Percentiles rank a stretch among this genome's conserved stretches.
Evolutionary conservation across 2,329 filamentous ascomycete species (phyloP).

Genomic region (Xylaria sp.): DNA sequence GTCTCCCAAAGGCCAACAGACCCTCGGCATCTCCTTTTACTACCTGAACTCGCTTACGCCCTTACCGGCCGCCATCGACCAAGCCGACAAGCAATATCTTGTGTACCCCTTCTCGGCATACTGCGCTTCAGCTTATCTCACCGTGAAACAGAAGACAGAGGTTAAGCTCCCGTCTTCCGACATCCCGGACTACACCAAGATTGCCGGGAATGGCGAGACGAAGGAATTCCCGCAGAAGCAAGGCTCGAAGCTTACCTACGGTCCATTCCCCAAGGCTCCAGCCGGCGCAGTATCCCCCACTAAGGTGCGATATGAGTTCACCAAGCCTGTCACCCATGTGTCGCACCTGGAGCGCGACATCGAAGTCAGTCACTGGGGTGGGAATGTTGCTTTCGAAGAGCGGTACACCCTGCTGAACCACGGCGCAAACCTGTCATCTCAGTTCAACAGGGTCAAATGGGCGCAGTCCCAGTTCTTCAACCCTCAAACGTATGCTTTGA

Average conservation of each 20-base stretch:
- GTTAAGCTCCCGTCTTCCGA: conserved; percentile 80
- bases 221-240: conserved; percentile 72
- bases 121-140: conserved; percentile 79
- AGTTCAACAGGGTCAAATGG: conserved; percentile 79
- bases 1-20: conserved; percentile 75
- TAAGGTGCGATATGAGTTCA: conserved; percentile 90
- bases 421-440: conserved; percentile 73
- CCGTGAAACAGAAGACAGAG: conserved; percentile 94
- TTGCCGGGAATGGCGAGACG: conserved; percentile 66
- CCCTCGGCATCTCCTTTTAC: conserved; percentile 84
- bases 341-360: conserved; percentile 83
- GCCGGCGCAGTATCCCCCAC: conserved; percentile 74
- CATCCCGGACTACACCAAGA: conserved; percentile 82
- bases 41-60: conserved; percentile 78
- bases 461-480: conserved; percentile 74
- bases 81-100: conserved; percentile 85
- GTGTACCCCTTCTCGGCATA: conserved; percentile 86
- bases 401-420: conserved; percentile 86
- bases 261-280: conserved; percentile 81
- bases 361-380: conserved; percentile 97
- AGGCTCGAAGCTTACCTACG: conserved; percentile 85
- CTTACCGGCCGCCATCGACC: conserved; percentile 79
- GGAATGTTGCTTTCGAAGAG: conserved; percentile 94
- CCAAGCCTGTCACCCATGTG: conserved; percentile 83
- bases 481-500: conserved; percentile 76